Evolutionary conservation across 2,329 filamentous ascomycete genomes (phyloP).

Genomic region (Thielaviopsis populi): DNA sequence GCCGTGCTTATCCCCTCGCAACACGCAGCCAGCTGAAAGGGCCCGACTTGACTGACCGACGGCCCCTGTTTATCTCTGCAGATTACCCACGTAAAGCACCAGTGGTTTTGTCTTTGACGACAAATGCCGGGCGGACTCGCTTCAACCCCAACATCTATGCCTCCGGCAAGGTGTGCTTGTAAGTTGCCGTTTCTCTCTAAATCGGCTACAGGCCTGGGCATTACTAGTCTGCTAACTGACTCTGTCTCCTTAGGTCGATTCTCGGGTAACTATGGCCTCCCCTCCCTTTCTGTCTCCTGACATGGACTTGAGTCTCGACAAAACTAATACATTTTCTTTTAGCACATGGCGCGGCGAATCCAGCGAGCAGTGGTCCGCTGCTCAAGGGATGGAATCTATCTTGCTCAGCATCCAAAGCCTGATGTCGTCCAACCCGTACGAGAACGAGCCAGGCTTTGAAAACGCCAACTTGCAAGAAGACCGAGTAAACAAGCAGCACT

Average conservation of each 20-base stretch:
- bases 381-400: slow-evolving; percentile 87
- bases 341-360: slow-evolving; percentile 87
- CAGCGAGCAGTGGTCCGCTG: slow-evolving; percentile 91
- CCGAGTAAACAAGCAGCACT: slow-evolving; percentile 57
- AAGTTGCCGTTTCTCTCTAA: slow-evolving; percentile 26
- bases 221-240: slow-evolving; percentile 2
- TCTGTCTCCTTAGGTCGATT: slow-evolving; percentile 51
- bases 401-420: slow-evolving; percentile 91
- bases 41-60: background rate
- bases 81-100: slow-evolving; percentile 68
- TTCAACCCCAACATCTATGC: slow-evolving; percentile 98
- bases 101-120: slow-evolving; percentile 55
- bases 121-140: slow-evolving; percentile 71
- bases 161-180: slow-evolving; percentile 82
- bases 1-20: background rate
- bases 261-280: slow-evolving; percentile 45
- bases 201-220: too few relatives aligned
- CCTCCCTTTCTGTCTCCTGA: background rate
- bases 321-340: slow-evolving; percentile 19
- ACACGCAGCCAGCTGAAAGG: background rate
- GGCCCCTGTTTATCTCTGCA: slow-evolving; percentile 23
- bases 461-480: slow-evolving; percentile 52
- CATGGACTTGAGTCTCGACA: slow-evolving; percentile 4
- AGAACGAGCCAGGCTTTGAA: slow-evolving; percentile 92
- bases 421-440: slow-evolving; percentile 86